phyloP scores from a whole-genome alignment of 139 green algal species.

The Volvox africanus region DNA sequence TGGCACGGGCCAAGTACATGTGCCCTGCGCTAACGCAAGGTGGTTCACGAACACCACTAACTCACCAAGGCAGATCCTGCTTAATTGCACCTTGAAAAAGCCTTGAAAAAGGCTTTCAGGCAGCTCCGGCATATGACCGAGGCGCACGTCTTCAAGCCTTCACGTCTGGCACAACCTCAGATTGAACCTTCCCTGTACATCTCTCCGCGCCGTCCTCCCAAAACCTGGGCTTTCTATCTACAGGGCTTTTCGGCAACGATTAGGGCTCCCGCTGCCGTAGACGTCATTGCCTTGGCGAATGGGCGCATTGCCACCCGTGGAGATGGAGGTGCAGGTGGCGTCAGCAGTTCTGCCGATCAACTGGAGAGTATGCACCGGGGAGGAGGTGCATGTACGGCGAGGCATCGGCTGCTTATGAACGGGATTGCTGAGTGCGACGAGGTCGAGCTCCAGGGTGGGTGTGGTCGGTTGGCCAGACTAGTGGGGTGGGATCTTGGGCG shows the following conservation, averaged over 20 bases:
- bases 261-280: background rate
- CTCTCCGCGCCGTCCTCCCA: background rate
- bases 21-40: background rate
- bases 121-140: background rate
- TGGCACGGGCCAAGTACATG: background rate
- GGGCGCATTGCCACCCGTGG: background rate
- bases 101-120: no score
- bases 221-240: background rate
- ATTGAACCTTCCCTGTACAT: background rate
- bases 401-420: background rate
- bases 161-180: background rate
- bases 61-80: no score
- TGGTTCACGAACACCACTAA: no score
- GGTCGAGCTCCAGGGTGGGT: background rate
- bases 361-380: background rate
- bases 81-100: no score
- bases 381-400: background rate
- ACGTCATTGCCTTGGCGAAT: background rate
- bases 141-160: background rate
- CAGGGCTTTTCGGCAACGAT: background rate
- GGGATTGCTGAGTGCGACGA: slow-evolving; percentile 15
- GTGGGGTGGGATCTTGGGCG: no score
- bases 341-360: background rate
- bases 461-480: background rate
- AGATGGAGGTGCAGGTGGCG: background rate